Evolutionary conservation across 331 rosid genomes (phyloP), one percentile per base, ranked within the genome.

Genomic region (Erythrophleum ivorense): DNA sequence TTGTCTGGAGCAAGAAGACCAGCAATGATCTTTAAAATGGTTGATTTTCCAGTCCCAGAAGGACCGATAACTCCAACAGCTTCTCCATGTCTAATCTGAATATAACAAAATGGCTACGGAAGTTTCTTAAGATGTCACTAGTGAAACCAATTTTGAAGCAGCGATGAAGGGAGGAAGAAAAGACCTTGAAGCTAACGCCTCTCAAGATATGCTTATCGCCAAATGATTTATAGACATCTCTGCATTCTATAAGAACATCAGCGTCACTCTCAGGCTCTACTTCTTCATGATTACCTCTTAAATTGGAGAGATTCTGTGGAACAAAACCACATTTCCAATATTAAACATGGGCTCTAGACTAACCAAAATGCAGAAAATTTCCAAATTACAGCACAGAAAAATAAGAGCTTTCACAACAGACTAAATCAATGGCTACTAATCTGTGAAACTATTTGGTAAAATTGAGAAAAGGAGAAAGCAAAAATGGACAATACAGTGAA

Each of bases 31-130:
- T 92, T 95, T 79, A 95, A 78, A 85, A 89, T 83, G 16, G 98
- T 92, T 33, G 98, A 95, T 83, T 95, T 95, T 3, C 98, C 98
- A 1, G 98, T 95, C 75, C 98, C 98, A 79, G 98, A 95, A 65
- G 98, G 98, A 80, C 98, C 98, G 74, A 95, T 95, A 76, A 92
- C 91, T 76, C 97, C 98, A 85, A 95, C 98, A 72, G 98, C 97
- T 89, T 95, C 98, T 11, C 98, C 97, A 89, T 89, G 91, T 78
- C 94, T 92, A 81, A 95, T 95, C 62, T 68, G 41, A 41, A 76
- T 46, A 82, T 52, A 36, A 33, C 48, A 71, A 76, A n/a, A n/a
- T n/a, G n/a, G n/a, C 60, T 16, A 55, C 21, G 7, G 0, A 19
- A n/a, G 13, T 9, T 4, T 52, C 15, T 49, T 49, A 43, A 67